Evolutionary conservation across 306 rosid species (phyloP), one percentile per base, ranked within the genome.

Genomic region (Erythrophleum fordii): DNA sequence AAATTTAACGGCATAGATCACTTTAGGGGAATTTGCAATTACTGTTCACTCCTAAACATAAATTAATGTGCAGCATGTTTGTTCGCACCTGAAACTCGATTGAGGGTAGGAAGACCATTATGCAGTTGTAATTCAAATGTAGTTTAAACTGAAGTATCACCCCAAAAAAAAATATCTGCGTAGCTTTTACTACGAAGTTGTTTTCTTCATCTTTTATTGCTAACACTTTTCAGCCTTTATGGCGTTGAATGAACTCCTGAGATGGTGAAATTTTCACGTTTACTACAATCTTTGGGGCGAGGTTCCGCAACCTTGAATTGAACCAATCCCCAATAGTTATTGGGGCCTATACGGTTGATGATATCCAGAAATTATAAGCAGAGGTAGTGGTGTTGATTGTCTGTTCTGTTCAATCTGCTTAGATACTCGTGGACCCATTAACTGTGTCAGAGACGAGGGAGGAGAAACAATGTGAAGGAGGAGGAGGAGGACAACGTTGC

Each of bases 51-150:
- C 17, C 42, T 72, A 60, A 60, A 52, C 20, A 68, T 39, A 64
- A 22, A 46, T 45, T 35, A 69, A 60, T 51, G 17, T 51, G 22
- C 70, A 22, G 67, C 60, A 35, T 82, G 29, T 13, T 69, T 12
- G 31, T 41, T 51, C 46, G 11, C 53, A 8, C 55, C 73, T 11
- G 37, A 20, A 46, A 51, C 29, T 60, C 6, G 20, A 0, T 29
- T 16, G n/a, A n/a, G n/a, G n/a, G n/a, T n/a, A n/a, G n/a, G n/a
- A n/a, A n/a, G n/a, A n/a, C n/a, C n/a, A n/a, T n/a, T n/a, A n/a
- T n/a, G n/a, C n/a, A n/a, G n/a, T n/a, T n/a, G n/a, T n/a, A n/a
- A n/a, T n/a, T n/a, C n/a, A n/a, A n/a, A n/a, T n/a, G 1, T 25
- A 5, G 14, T 26, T 9, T 23, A 56, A 58, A 7, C 14, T 23